Evolutionary conservation across 257 asterid genomes (phyloP).

Genomic region (Penstemon barbatus): DNA sequence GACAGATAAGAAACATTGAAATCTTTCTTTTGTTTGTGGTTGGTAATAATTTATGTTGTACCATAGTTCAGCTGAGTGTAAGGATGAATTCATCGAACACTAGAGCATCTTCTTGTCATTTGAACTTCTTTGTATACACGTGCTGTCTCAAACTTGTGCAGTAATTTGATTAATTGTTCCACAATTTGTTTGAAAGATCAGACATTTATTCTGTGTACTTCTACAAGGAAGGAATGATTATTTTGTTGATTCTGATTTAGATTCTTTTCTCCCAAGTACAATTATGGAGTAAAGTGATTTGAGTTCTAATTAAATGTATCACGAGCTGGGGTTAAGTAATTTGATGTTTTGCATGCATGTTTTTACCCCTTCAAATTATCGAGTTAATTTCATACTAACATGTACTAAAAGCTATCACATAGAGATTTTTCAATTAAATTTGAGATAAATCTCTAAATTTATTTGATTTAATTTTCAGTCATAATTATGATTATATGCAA

Average conservation of each 20-base stretch:
- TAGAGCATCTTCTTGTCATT: constrained; percentile 22
- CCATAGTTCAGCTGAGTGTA: constrained; percentile 13
- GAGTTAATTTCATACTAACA: too few relatives aligned
- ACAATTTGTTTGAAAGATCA: background rate
- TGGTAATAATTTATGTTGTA: constrained; percentile 12
- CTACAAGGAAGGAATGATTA: too few relatives aligned
- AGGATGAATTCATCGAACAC: constrained; percentile 18
- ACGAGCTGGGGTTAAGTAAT: too few relatives aligned
- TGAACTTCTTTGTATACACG: background rate
- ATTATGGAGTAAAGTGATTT: too few relatives aligned
- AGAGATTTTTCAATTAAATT: too few relatives aligned
- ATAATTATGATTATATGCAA: too few relatives aligned
- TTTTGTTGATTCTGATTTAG: background rate
- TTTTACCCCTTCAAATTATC: too few relatives aligned
- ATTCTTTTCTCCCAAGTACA: background rate
- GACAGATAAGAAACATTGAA: constrained; percentile 26
- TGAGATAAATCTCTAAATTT: too few relatives aligned
- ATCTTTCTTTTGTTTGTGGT: constrained; percentile 5
- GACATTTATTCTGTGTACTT: background rate
- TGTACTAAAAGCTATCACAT: too few relatives aligned
- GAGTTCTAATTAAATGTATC: too few relatives aligned
- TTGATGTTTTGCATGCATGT: too few relatives aligned
- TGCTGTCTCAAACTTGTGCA: constrained; percentile 1
- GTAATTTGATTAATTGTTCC: constrained; percentile 1
- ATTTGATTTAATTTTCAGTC: too few relatives aligned